Evolutionary conservation across 1,284 basidiomycete genomes (phyloP), one percentile per base, ranked within the genome.

Genomic region (Spongispora temasekensis): DNA sequence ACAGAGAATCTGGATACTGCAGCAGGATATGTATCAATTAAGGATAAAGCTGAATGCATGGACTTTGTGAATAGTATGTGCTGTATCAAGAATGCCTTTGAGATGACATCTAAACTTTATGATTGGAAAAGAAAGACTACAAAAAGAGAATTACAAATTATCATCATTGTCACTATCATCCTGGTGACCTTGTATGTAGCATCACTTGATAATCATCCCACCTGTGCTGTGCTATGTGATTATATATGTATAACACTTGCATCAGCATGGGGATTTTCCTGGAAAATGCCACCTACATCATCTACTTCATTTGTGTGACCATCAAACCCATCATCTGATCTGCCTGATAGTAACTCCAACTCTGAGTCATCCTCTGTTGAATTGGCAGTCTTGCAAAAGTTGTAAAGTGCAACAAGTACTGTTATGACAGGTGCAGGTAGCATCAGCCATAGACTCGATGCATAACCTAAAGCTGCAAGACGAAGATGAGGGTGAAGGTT

Each of bases 321-420:
- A 27, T 32, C 13, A 13, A n/a, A 34, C 21, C 35, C 44, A 25
- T n/a, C 13, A 46, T 23, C 25, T n/a, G n/a, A n/a, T n/a, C n/a
- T n/a, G n/a, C n/a, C n/a, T n/a, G n/a, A n/a, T n/a, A n/a, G n/a
- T n/a, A n/a, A n/a, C 23, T n/a, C 23, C 12, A 6, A 13, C 5
- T 5, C 21, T 7, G 12, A 37, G 35, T 23, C 0, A 1, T 44
- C 42, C 17, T 44, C 23, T 7, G 21, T 23, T 4, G 12, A n/a
- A 32, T 28, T 31, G 21, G 15, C 27, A n/a, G n/a, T 55, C 5
- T 1, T 2, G 32, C 79, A 75, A 56, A 79, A 78, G 57, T 79
- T 79, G 60, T 80, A 76, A 6, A 78, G 32, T 2, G 69, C 75
- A 53, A 60, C 68, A 2, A 78, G 57, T 1, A 70, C 73, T 9